phyloP scores from a whole-genome alignment of 495 filamentous ascomycete species.

The Letharia columbiana region DNA sequence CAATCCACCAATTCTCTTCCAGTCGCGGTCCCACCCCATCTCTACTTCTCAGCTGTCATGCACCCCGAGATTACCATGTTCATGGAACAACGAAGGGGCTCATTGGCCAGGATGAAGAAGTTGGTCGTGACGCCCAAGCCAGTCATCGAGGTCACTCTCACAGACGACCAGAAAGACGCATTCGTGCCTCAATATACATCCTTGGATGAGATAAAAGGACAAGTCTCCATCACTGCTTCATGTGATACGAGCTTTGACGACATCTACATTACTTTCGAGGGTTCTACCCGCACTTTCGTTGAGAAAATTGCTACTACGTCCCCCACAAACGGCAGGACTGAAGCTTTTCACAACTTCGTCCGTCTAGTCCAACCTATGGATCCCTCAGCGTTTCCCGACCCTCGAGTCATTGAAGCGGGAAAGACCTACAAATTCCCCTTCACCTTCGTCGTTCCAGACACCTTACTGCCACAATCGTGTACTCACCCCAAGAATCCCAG shows the following conservation, averaged over 20 bases:
- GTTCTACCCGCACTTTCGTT: constrained; percentile 46
- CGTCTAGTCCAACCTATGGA: constrained; percentile 74
- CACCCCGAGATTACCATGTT: constrained; percentile 8
- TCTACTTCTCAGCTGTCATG: neutral
- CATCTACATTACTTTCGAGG: constrained; percentile 73
- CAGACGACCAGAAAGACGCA: constrained; percentile 27
- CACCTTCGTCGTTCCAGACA: constrained; percentile 74
- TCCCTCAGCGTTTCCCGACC: constrained; percentile 57
- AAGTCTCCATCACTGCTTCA: constrained; percentile 49
- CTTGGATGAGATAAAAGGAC: constrained; percentile 51
- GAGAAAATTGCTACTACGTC: constrained; percentile 42
- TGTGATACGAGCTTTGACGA: constrained; percentile 69
- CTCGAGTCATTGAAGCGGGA: constrained; percentile 58
- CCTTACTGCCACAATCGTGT: constrained; percentile 56
- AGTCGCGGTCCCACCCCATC: neutral
- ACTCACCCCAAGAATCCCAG: constrained; percentile 46
- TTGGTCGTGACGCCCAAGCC: constrained; percentile 24
- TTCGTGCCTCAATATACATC: constrained; percentile 49
- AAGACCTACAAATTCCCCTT: constrained; percentile 69
- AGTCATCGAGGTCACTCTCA: constrained; percentile 31
- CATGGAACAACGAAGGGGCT: constrained; percentile 5
- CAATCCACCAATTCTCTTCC: neutral
- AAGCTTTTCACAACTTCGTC: constrained; percentile 59
- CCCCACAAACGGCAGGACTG: constrained; percentile 40
- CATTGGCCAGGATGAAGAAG: constrained; percentile 15